phyloP scores from a whole-genome alignment of 192 early-diverging fungal species.

The Cladochytrium replicatum region DNA sequence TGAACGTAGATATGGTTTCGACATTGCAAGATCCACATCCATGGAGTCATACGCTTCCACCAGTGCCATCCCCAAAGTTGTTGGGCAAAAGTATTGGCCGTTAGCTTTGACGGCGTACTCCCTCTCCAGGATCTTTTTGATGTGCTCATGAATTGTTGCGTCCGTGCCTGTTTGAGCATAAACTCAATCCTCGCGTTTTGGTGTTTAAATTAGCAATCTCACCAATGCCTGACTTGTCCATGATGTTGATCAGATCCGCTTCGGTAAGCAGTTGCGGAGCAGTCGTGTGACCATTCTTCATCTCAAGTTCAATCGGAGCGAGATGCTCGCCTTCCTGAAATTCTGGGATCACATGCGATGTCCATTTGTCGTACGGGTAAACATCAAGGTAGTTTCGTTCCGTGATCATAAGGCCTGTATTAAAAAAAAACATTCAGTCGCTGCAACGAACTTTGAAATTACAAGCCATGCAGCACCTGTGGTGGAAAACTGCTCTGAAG shows the following conservation, averaged over 20 bases:
- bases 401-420: slow-evolving; percentile 60
- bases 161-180: slow-evolving; percentile 62
- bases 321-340: slow-evolving; percentile 62
- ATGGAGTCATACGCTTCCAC: slow-evolving; percentile 81
- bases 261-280: slow-evolving; percentile 73
- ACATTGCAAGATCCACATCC: slow-evolving; percentile 73
- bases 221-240: slow-evolving; percentile 94
- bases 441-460: background rate
- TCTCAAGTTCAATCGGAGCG: slow-evolving; percentile 53
- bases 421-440: slow-evolving; percentile 1
- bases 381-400: slow-evolving; percentile 89
- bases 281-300: slow-evolving; percentile 56
- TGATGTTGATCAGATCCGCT: slow-evolving; percentile 73
- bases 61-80: slow-evolving; percentile 76
- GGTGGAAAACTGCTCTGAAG: slow-evolving; percentile 63
- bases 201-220: slow-evolving; percentile 8
- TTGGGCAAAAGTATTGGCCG: slow-evolving; percentile 45
- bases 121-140: slow-evolving; percentile 82
- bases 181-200: background rate
- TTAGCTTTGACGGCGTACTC: slow-evolving; percentile 71
- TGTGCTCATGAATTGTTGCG: slow-evolving; percentile 93
- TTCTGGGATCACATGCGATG: slow-evolving; percentile 55
- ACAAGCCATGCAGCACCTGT: slow-evolving; percentile 31
- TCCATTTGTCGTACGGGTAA: slow-evolving; percentile 87
- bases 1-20: slow-evolving; percentile 78